Evolutionary conservation across 768 basidiomycete species (phyloP), one percentile per base, ranked within the genome.

Genomic region (Termitomyces heimii): DNA sequence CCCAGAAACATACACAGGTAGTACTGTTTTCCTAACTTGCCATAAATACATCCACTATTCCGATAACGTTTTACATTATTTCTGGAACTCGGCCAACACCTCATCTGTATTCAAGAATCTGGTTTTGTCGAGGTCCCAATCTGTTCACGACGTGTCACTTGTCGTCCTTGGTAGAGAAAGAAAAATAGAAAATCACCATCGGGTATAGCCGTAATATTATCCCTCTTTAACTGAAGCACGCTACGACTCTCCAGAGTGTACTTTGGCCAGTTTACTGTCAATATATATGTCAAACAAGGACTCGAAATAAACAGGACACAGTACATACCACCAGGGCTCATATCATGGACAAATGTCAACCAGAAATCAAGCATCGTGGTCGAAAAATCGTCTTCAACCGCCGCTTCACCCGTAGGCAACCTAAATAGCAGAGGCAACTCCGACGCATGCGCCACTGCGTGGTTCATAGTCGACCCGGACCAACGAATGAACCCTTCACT

Each of bases 301-400:
- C 3, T 18, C 5, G 37, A 39, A 39, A 40, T 7, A 29, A 12
- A 2, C 9, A 7, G 18, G 9, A 7, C n/a, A 40, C 18, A 2
- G 39, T 18, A 4, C 77, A 28, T 59, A 84, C 83, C 40, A 29
- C 83, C 82, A 5, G 83, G 84, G 56, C 77, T 73, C 51, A 85
- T 70, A 61, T 84, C 80, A 59, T 76, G 70, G 28, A 83, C 71
- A 60, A 85, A 85, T 49, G 76, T 78, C 68, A 85, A 73, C 61
- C 79, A 85, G 53, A 81, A 82, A 59, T 79, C 79, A 2, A 75
- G 70, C 70, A 79, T 71, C 50, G 72, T 71, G 35, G 75, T 75
- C 0, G 84, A 74, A 37, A 85, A 81, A 0, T 68, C 72, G 42
- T 53, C 66, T 60, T 84, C 79, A 7, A 75, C 64, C 0, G 71